Evolutionary conservation across 345 rosid species (phyloP), one percentile per base, ranked within the genome.

Genomic region (Arabidopsis suecica): DNA sequence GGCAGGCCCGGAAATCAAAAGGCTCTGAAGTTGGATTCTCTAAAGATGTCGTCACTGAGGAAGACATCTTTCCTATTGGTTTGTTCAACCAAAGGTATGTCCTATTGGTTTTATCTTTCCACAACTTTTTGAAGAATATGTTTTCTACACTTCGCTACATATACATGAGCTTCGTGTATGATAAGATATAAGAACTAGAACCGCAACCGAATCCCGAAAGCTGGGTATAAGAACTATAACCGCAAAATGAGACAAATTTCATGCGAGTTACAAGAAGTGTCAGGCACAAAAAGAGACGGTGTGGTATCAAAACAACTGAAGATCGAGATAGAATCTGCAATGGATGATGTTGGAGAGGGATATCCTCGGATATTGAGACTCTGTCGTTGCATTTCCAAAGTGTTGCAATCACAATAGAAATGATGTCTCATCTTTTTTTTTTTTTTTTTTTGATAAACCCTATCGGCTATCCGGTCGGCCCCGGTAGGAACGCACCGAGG

Each of bases 61-160:
- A 78, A 38, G 81, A 20, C 22, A 20, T 20, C 0, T 20, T 20
- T 20, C 22, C 22, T 20, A 20, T 20, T 20, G 22, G 22, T 20
- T 20, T 91, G 51, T 74, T 93, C 58, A 71, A 73, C 80, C 95
- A 91, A 80, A 91, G 94, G 98, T 93, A 83, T 69, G 76, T 74
- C 78, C 55, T 56, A 75, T 57, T 80, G 56, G 56, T 38, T 30
- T 61, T 68, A 18, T 38, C 38, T 61, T 36, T 53, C 51, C 50
- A 18, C 25, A 10, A 28, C 65, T 38, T 33, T 13, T 2, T 40
- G 32, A 71, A 54, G 47, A 69, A 67, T 16, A 7, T 32, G 30
- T 18, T 61, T 13, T 45, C 45, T 62, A 65, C 75, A 32, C 7
- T 71, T 38, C 41, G 44, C 38, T 58, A 10, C 38, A 56, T 22